Percentiles rank a stretch among this genome's conserved stretches.
phyloP scores from a whole-genome alignment of 148 eudicot species.

The Nepenthes gracilis region DNA sequence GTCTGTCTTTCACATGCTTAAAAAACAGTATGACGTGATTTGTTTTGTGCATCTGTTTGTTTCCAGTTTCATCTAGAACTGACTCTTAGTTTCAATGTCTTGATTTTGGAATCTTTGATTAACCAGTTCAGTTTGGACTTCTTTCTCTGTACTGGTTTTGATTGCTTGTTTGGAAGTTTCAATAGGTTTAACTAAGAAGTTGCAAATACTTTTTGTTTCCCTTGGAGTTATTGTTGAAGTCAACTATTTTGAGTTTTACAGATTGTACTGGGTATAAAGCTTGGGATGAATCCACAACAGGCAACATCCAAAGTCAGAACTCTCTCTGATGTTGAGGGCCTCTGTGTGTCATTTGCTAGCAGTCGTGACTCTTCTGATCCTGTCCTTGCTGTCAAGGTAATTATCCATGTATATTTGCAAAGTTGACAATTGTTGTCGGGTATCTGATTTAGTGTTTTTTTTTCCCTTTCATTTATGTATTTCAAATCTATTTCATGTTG shows the following conservation, averaged over 20 bases:
- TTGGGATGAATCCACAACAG: slow-evolving; percentile 77
- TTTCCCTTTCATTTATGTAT: no score
- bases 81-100: no score
- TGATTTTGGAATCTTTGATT: no score
- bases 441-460: no score
- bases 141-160: no score
- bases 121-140: no score
- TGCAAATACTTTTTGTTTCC: no score
- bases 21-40: not conserved
- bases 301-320: slow-evolving; percentile 64
- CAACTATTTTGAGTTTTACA: slow-evolving; percentile 18
- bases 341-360: slow-evolving; percentile 68
- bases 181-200: no score
- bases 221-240: not conserved
- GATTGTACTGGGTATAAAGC: slow-evolving; percentile 83
- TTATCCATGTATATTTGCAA: not conserved
- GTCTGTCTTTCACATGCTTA: slow-evolving; percentile 14
- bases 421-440: no score
- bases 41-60: not conserved
- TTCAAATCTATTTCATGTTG: no score
- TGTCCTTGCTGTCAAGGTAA: slow-evolving; percentile 82
- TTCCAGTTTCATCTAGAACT: no score
- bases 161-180: no score
- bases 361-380: slow-evolving; percentile 75
- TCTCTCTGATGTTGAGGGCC: slow-evolving; percentile 95